phyloP scores from a whole-genome alignment of 768 basidiomycete species.

The Termitomyces sp. region DNA sequence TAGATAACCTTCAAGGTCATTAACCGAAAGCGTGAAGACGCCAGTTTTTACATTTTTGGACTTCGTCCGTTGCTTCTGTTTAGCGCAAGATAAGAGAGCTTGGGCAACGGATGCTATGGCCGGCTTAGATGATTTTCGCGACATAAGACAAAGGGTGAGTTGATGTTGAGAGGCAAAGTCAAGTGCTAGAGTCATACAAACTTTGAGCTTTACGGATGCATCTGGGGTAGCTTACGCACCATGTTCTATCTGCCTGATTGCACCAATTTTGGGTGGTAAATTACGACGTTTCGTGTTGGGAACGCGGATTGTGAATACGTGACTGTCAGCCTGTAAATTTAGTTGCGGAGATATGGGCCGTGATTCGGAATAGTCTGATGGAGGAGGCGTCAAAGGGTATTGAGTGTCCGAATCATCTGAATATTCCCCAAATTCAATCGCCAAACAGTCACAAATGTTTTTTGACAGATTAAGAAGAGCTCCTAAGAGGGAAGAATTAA shows the following conservation, averaged over 20 bases:
- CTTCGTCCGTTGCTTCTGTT: slow-evolving; percentile 16
- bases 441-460: slow-evolving; percentile 28
- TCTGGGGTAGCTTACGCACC: not conserved
- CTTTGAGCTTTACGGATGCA: not conserved
- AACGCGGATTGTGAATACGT: slow-evolving; percentile 16
- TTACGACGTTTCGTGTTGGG: not conserved
- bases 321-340: slow-evolving; percentile 12
- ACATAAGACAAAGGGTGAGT: slow-evolving; percentile 50
- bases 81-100: slow-evolving; percentile 31
- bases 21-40: slow-evolving; percentile 33
- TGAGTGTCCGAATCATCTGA: slow-evolving; percentile 43
- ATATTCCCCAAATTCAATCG: slow-evolving; percentile 12
- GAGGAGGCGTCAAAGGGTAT: slow-evolving; percentile 74
- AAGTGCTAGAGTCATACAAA: not conserved
- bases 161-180: slow-evolving; percentile 12
- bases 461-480: slow-evolving; percentile 32
- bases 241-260: not conserved
- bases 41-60: slow-evolving; percentile 12
- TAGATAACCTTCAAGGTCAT: slow-evolving; percentile 41
- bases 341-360: slow-evolving; percentile 51
- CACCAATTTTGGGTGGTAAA: not conserved
- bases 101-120: slow-evolving; percentile 53
- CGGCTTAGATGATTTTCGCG: slow-evolving; percentile 58
- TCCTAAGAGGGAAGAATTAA: slow-evolving; percentile 24
- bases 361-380: slow-evolving; percentile 66